phyloP scores from a whole-genome alignment of 2,329 filamentous ascomycete genomes.

The Ophiosphaerella herpotricha region DNA sequence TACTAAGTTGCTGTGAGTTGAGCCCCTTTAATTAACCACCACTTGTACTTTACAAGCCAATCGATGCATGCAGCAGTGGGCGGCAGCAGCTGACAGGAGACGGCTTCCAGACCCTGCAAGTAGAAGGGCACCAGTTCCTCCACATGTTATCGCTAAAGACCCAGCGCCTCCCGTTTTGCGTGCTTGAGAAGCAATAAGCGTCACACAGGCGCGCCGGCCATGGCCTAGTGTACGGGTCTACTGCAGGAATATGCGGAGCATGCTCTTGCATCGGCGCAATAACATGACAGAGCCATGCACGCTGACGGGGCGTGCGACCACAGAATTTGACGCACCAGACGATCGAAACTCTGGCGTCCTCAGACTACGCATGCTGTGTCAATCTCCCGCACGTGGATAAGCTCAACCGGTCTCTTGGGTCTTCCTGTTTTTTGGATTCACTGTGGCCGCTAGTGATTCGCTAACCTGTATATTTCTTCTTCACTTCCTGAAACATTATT shows the following conservation, averaged over 20 bases:
- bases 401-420: slow-evolving; percentile 5
- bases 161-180: slow-evolving; percentile 4
- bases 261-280: not conserved
- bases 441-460: slow-evolving; percentile 1
- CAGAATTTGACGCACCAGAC: slow-evolving; percentile 4
- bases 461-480: slow-evolving; percentile 4
- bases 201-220: not conserved
- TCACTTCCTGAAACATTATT: slow-evolving; percentile 6
- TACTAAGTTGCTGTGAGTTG: slow-evolving; percentile 5
- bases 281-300: not conserved
- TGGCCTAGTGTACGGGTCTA: not conserved
- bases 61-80: slow-evolving; percentile 1
- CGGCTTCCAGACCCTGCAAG: slow-evolving; percentile 10
- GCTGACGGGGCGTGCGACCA: slow-evolving; percentile 1
- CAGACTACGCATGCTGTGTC: slow-evolving; percentile 1
- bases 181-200: not conserved
- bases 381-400: slow-evolving; percentile 14
- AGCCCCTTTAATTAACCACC: slow-evolving; percentile 9
- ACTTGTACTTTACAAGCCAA: slow-evolving; percentile 2
- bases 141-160: slow-evolving; percentile 4
- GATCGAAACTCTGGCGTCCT: slow-evolving; percentile 4
- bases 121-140: slow-evolving; percentile 6
- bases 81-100: slow-evolving; percentile 11
- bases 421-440: not conserved
- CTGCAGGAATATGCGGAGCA: not conserved